Percentiles rank a stretch among this genome's conserved stretches.
Evolutionary conservation across 176 grass and related monocot genomes (phyloP).

Genomic region (Hsuehochloa calcarea): DNA sequence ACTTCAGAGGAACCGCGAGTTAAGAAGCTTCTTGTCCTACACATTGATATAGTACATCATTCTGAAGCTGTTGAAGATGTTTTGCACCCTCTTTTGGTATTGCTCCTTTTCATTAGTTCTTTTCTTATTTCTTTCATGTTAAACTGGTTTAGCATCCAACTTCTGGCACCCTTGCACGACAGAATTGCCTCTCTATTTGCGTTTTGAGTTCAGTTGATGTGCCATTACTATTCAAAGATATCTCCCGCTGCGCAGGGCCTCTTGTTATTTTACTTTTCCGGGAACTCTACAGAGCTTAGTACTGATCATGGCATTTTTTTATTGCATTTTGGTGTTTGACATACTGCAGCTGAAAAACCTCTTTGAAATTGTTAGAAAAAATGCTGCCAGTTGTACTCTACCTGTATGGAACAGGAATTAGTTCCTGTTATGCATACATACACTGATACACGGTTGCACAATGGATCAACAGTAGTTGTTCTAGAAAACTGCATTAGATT

Average conservation of each 20-base stretch:
- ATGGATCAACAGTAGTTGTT: not conserved
- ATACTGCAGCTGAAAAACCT: not conserved
- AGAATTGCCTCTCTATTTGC: not conserved
- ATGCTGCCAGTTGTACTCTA: not conserved
- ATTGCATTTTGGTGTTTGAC: not conserved
- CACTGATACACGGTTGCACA: not conserved
- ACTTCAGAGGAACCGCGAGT: constrained; percentile 46
- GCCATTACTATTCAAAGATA: not conserved
- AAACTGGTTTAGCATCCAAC: not conserved
- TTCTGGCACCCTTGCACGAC: not conserved
- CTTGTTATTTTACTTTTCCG: not conserved
- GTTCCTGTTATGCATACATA: not conserved
- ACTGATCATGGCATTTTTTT: not conserved
- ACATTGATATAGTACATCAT: constrained; percentile 61
- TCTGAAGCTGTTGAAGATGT: constrained; percentile 60
- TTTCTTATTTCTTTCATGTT: not conserved
- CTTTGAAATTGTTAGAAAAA: constrained; percentile 5
- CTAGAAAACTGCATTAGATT: not conserved
- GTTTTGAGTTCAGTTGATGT: not conserved
- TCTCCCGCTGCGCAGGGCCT: not conserved
- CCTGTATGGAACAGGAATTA: not conserved
- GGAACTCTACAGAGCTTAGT: not conserved
- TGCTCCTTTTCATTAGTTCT: not conserved
- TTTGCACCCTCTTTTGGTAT: constrained; percentile 77
- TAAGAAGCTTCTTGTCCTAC: constrained; percentile 82